A percentile compares a stretch with the other conserved stretches of the same genome.
Conservation (phyloP, 306 rosid species). For the Quercus engelmannii region DNA sequence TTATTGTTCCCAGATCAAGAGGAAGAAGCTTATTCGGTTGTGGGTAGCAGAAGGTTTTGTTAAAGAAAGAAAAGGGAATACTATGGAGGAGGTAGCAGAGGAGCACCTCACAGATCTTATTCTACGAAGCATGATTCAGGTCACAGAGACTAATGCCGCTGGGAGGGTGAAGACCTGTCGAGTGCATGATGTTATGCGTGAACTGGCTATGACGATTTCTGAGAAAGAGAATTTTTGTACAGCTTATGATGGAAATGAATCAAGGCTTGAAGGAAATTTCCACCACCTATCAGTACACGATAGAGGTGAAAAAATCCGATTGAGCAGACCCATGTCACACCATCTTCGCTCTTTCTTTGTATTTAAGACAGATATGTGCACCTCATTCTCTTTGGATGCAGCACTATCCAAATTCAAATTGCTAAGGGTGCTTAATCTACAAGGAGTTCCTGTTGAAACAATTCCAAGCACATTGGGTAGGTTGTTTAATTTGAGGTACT, state of each 20-base stretch:
- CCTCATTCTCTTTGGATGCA: constrained; percentile 4
- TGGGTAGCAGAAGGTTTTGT: background rate
- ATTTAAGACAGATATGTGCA: background rate
- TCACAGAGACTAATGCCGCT: background rate
- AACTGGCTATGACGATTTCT: background rate
- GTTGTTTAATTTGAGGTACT: constrained; percentile 1
- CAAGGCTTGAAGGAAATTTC: background rate
- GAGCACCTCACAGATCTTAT: background rate
- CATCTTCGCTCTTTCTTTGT: background rate
- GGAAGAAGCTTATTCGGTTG: background rate
- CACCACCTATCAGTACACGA: background rate
- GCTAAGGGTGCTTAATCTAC: background rate
- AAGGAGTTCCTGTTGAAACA: background rate
- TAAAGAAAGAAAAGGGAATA: background rate
- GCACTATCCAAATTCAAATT: background rate
- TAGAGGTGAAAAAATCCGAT: background rate
- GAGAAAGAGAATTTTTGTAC: background rate
- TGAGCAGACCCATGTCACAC: background rate
- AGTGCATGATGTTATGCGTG: background rate
- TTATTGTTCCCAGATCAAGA: background rate
- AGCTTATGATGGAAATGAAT: background rate
- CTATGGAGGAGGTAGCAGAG: constrained; percentile 1
- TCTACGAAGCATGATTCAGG: background rate
- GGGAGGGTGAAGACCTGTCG: background rate
- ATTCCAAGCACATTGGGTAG: background rate